A percentile compares a stretch with the other conserved stretches of the same genome.
Evolutionary conservation across 2,329 filamentous ascomycete genomes (phyloP).

Genomic region (Fusarium sp.): DNA sequence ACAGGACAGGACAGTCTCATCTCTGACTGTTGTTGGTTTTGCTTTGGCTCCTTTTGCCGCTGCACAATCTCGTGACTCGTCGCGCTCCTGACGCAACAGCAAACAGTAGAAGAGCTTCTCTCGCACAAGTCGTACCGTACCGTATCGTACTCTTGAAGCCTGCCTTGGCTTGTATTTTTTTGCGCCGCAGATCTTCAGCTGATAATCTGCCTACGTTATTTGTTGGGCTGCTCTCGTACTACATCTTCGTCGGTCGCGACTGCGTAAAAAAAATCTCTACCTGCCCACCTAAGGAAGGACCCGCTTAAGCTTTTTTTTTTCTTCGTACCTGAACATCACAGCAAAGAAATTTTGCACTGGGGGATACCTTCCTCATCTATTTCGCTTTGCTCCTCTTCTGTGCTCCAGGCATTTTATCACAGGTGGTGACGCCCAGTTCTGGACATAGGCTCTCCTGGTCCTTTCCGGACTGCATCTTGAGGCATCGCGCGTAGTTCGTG

Average conservation of each 20-base stretch:
- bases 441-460: constrained; percentile 20
- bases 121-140: constrained; percentile 44
- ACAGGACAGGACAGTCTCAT: neutral
- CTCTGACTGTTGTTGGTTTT: constrained; percentile 8
- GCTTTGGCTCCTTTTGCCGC: constrained; percentile 25
- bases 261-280: constrained; percentile 44
- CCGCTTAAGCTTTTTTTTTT: constrained; percentile 33
- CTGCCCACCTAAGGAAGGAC: constrained; percentile 28
- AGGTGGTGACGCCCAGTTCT: constrained; percentile 29
- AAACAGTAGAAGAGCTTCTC: constrained; percentile 48
- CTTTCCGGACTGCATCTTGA: constrained; percentile 34
- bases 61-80: constrained; percentile 46
- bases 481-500: constrained; percentile 42
- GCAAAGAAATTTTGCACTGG: constrained; percentile 27
- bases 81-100: constrained; percentile 42
- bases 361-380: constrained; percentile 22
- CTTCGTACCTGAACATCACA: constrained; percentile 42
- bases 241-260: constrained; percentile 42
- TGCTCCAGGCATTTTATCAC: constrained; percentile 32
- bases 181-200: constrained; percentile 33
- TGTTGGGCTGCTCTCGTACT: constrained; percentile 42
- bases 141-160: constrained; percentile 46
- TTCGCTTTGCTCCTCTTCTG: constrained; percentile 29
- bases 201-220: constrained; percentile 7
- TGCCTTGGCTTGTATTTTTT: constrained; percentile 44